Evolutionary conservation across 169 alveolate genomes (phyloP), one percentile per base, ranked within the genome.

Genomic region (Plasmodium chabaudi): DNA sequence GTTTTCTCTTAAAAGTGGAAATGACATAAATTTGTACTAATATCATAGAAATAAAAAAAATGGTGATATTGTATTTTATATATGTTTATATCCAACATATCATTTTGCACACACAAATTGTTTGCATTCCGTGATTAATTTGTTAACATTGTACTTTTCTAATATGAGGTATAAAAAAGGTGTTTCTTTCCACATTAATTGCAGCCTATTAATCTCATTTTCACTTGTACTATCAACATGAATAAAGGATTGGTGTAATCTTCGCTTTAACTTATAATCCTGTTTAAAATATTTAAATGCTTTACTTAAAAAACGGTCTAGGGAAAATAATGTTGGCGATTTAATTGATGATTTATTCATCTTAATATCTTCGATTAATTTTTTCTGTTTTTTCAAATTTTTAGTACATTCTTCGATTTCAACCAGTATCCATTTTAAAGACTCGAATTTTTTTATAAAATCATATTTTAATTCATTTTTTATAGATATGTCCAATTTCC

Each of bases 181-280:
- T 6, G 89, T 53, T 79, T 79, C 89, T 49, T 79, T 67, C 89
- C 82, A 79, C 60, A 79, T 79, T 39, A 79, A 34, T 57, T 79
- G 67, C 21, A 79, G 10, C 34, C 89, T 55, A 53, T 79, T 79
- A 44, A 79, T 53, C 55, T 79, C 89, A 56, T 79, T 44, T 53
- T 79, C 89, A 34, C 72, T 47, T 51, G 77, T 56, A 60, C 73
- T 39, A 79, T 79, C 89, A 68, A 79, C 53, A 65, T 79, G 72
- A 65, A 79, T 51, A 9, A 79, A 39, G 13, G 63, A n/a, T 65
- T 65, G 55, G 23, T 79, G 79, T n/a, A 79, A 51, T 44, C 39
- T 65, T 47, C 39, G 44, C 44, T 79, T 79, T 60, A 79, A 47
- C 23, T 21, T 79, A 46, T 79, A 79, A 53, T 79, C 89, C 47